These are phyloP conservation scores for Ettlia oleoabundans DNA, from an alignment of 139 green algal genomes.

Conservation along the genomic window DNA sequence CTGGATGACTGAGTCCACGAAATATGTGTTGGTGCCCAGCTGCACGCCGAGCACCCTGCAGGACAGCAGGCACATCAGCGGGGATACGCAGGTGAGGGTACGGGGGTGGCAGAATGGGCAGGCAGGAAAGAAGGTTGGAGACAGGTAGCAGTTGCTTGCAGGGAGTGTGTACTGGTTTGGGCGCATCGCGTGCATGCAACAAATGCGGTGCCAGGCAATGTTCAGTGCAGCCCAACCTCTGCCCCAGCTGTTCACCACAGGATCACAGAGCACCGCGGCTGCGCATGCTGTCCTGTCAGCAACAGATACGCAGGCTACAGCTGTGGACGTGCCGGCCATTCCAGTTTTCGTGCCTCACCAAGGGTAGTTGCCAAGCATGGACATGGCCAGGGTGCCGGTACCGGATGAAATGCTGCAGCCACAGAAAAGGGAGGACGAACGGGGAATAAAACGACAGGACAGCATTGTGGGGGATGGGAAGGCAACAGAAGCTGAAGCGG, in stretches of 20 bases:
- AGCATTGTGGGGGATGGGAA: too few relatives aligned
- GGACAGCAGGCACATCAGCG: too few relatives aligned
- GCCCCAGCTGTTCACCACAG: too few relatives aligned
- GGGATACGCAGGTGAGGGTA: not conserved
- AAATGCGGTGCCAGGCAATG: too few relatives aligned
- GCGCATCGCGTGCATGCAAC: too few relatives aligned
- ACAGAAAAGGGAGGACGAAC: not conserved
- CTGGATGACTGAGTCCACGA: conserved; percentile 1
- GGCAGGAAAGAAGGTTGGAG: not conserved
- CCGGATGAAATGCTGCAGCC: conserved; percentile 28
- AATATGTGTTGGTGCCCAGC: conserved; percentile 66
- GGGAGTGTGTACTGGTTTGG: too few relatives aligned
- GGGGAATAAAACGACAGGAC: not conserved
- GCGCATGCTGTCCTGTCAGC: not conserved
- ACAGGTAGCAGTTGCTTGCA: too few relatives aligned
- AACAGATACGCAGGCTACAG: not conserved
- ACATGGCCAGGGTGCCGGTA: conserved; percentile 18
- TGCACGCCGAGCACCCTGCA: conserved; percentile 26
- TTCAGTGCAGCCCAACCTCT: too few relatives aligned
- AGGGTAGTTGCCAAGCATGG: conserved; percentile 30
- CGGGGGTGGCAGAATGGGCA: not conserved
- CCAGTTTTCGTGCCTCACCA: not conserved
- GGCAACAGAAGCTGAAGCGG: too few relatives aligned
- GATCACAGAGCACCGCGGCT: too few relatives aligned
- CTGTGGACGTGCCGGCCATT: too few relatives aligned